A percentile compares a stretch with the other conserved stretches of the same genome.
phyloP scores from a whole-genome alignment of 2,329 filamentous ascomycete genomes.

The Trichoderma gracile region DNA sequence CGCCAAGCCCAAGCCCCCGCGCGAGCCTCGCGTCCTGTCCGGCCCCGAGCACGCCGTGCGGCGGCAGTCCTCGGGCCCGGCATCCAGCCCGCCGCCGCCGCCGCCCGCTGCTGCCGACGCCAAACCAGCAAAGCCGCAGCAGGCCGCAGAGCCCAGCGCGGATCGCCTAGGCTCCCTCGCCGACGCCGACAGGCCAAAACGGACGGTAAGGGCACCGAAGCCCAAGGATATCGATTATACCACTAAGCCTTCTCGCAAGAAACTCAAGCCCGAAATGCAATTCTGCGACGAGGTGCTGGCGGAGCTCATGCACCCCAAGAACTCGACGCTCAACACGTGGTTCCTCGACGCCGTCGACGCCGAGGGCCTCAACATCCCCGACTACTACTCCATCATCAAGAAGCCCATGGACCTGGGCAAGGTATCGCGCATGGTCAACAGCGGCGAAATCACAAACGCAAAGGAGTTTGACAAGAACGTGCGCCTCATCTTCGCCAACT shows the following conservation, averaged over 20 bases:
- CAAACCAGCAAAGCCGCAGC: conserved; percentile 27
- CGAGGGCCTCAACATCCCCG: conserved; percentile 88
- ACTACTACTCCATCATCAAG: conserved; percentile 92
- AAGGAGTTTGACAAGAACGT: conserved; percentile 88
- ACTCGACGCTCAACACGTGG: conserved; percentile 66
- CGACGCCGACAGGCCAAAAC: conserved; percentile 80
- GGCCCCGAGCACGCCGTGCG: conserved; percentile 29
- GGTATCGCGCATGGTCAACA: conserved; percentile 74
- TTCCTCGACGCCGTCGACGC: conserved; percentile 89
- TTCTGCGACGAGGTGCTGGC: conserved; percentile 83
- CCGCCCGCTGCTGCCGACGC: conserved; percentile 31
- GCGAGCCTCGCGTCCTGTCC: conserved; percentile 38
- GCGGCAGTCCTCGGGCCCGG: conserved; percentile 37
- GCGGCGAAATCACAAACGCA: conserved; percentile 75
- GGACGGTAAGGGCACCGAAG: conserved; percentile 89
- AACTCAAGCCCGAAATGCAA: conserved; percentile 83
- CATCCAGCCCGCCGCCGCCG: conserved; percentile 31
- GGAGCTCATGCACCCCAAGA: conserved; percentile 74
- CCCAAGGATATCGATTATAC: conserved; percentile 89
- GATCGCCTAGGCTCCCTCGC: conserved; percentile 70
- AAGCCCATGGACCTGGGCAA: conserved; percentile 93
- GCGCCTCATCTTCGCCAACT: conserved; percentile 82
- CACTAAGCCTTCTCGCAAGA: conserved; percentile 74
- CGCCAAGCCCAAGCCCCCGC: conserved; percentile 43
- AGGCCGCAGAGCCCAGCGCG: conserved; percentile 29